Base-by-base conservation (phyloP, 352 stramenopile species). In the Phytopythium vexans region DNA sequence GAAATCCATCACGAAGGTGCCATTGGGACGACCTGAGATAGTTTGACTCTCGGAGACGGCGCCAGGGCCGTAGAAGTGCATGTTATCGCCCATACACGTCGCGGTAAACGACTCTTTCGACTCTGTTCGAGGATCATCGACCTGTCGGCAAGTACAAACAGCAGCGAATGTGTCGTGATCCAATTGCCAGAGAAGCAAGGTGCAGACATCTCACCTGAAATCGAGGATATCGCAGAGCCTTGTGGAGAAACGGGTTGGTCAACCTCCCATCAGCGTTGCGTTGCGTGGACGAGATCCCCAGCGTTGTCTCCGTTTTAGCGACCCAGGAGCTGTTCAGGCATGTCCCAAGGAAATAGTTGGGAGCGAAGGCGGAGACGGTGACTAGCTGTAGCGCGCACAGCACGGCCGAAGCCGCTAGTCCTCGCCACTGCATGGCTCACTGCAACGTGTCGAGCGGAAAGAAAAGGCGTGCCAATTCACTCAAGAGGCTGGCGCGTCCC, bases 321-420 rank as follows among this genome's bases (percentile, higher is more conserved):
- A 77, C 74, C 77, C 77, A 85, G 1, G 32, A 31, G 1, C 62
- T 31, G 11, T 52, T 62, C 4, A 87, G 63, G 44, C 76, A 87
- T 1, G 73, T 68, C 16, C 71, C 74, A 2, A 85, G 52, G 27
- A 82, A 80, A 8, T 72, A 58, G 43, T 81, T 82, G 2, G 68
- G 68, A 4, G 64, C 47, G 8, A 52, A 52, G 6, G 55, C 44
- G 1, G 32, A 42, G 8, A n/a, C 36, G 39, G 47, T 41, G 15
- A 6, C 40, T 41, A 35, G 40, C 10, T 31, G 44, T 11, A 36
- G 12, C n/a, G 8, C 21, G 21, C 21, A 27, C 21, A 27, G 21
- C 21, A 27, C n/a, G 39, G 12, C 21, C 39, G 11, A 43, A 43
- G 39, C 11, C 6, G 21, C 21, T 27, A 27, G 21, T 27, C 21